phyloP scores from a whole-genome alignment of 306 rosid species.

The Pueraria montana region DNA sequence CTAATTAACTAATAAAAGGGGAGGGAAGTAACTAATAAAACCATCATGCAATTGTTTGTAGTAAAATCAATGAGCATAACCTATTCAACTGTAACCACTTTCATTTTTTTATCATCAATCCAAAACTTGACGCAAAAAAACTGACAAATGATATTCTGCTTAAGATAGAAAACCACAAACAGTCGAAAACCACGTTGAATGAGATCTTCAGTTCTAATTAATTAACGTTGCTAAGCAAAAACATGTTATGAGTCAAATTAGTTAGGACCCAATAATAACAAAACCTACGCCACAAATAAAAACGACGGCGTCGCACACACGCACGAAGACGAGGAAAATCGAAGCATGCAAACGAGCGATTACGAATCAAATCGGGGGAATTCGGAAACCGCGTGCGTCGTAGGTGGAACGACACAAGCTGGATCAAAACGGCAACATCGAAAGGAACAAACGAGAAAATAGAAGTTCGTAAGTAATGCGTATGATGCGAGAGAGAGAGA shows the following conservation, averaged over 20 bases:
- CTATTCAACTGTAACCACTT: not conserved
- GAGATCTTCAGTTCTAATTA: slow-evolving; percentile 6
- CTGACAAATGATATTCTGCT: not conserved
- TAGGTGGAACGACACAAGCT: slow-evolving; percentile 34
- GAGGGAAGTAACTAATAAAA: not conserved
- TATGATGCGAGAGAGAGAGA: not conserved
- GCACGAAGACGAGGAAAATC: slow-evolving; percentile 51
- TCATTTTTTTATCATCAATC: not conserved
- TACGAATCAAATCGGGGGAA: slow-evolving; percentile 51
- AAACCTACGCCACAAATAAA: slow-evolving; percentile 28
- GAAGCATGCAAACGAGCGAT: slow-evolving; percentile 63
- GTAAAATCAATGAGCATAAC: slow-evolving; percentile 4
- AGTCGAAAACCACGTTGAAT: not conserved
- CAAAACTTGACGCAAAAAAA: slow-evolving; percentile 7
- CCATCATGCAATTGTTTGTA: not conserved
- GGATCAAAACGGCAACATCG: slow-evolving; percentile 32
- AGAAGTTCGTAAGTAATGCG: slow-evolving; percentile 40
- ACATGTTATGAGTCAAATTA: slow-evolving; percentile 20
- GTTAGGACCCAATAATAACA: too few relatives aligned
- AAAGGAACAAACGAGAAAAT: not conserved
- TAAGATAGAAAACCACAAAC: not conserved
- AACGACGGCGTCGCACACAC: not conserved
- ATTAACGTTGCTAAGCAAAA: slow-evolving; percentile 1
- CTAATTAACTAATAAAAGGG: too few relatives aligned
- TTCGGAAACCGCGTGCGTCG: slow-evolving; percentile 24